A percentile compares a stretch with the other conserved stretches of the same genome.
Conservation (phyloP, 140 eudicot genomes). For the Anethum foeniculum region DNA sequence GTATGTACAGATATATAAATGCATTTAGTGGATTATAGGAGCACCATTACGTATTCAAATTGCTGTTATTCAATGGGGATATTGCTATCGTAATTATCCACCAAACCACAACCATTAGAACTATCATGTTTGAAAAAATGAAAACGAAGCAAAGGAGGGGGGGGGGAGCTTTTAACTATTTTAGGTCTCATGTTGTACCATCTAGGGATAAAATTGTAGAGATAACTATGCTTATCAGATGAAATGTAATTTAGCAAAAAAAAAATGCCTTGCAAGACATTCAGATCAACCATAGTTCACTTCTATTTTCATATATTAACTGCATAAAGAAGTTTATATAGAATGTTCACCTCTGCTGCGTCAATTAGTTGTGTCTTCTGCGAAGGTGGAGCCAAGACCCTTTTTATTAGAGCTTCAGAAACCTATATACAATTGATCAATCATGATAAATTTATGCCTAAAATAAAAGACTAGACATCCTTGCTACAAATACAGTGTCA, state of each 20-base stretch:
- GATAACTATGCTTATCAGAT: not conserved
- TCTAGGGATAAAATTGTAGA: not conserved
- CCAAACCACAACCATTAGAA: not conserved
- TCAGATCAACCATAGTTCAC: not conserved
- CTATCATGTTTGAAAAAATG: not conserved
- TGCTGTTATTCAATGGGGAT: not conserved
- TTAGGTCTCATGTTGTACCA: not conserved
- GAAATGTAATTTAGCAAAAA: no score
- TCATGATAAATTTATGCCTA: not conserved
- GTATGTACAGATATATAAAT: no score
- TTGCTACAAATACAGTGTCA: not conserved
- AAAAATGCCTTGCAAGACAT: not conserved
- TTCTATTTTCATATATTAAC: not conserved
- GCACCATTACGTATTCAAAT: not conserved
- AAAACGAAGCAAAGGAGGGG: not conserved
- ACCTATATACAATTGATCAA: slow-evolving; percentile 39
- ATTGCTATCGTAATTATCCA: not conserved
- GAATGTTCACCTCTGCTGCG: slow-evolving; percentile 62
- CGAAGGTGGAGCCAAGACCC: slow-evolving; percentile 84
- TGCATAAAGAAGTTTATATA: not conserved
- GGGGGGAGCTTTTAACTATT: no score
- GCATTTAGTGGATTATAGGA: no score
- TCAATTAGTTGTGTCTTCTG: slow-evolving; percentile 78
- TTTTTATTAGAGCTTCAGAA: slow-evolving; percentile 74
- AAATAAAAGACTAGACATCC: not conserved